Percentiles rank a stretch among this genome's conserved stretches.
Evolutionary conservation across 345 rosid species (phyloP).

Genomic region (Populus pruinosa): DNA sequence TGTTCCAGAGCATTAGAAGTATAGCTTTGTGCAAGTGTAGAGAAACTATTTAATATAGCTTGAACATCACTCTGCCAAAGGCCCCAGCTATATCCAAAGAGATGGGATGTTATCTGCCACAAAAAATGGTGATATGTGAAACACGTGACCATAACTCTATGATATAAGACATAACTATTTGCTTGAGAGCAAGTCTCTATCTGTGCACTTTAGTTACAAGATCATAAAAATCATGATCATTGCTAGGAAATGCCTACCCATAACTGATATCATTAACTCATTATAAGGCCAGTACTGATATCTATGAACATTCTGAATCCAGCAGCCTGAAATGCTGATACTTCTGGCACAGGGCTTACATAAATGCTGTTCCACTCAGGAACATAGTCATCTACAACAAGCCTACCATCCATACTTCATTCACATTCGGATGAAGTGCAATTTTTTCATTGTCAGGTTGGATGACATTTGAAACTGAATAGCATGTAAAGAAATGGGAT

Average conservation of each 20-base stretch:
- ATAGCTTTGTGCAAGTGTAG: constrained; percentile 53
- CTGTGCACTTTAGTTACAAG: background rate
- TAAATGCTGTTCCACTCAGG: background rate
- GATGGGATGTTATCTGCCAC: constrained; percentile 84
- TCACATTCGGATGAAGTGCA: background rate
- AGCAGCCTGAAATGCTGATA: background rate
- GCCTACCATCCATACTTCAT: too few relatives aligned
- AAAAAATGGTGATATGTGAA: constrained; percentile 11
- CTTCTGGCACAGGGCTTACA: background rate
- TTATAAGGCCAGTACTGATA: background rate
- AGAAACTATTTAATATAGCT: constrained; percentile 70
- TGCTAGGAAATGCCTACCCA: background rate
- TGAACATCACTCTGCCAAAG: constrained; percentile 96
- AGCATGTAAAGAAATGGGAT: background rate
- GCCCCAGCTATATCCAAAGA: constrained; percentile 82
- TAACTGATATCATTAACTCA: background rate
- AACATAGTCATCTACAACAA: too few relatives aligned
- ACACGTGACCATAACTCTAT: background rate
- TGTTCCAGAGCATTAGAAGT: constrained; percentile 49
- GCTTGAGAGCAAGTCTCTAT: background rate
- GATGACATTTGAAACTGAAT: background rate
- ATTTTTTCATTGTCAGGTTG: background rate
- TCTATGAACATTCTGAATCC: too few relatives aligned
- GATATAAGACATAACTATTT: background rate
- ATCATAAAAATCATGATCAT: background rate